These are phyloP conservation scores for Dioscorea alata DNA, from an alignment of 106 monocot species.

Conservation along the genomic window DNA sequence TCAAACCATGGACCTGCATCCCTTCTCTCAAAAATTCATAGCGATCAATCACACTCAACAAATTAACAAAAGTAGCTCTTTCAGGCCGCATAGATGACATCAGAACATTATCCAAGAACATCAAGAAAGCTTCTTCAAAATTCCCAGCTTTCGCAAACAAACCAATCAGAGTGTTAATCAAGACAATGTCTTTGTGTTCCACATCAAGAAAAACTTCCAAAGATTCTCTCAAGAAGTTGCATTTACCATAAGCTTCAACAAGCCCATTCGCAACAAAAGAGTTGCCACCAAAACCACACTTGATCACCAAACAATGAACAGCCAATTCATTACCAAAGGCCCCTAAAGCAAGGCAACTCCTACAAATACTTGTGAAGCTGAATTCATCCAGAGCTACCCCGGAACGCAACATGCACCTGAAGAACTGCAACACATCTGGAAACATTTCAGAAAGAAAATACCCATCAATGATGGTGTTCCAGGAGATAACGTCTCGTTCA, in stretches of 20 bases:
- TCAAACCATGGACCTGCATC: conserved; percentile 20
- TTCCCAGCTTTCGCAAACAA: conserved; percentile 10
- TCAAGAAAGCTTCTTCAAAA: conserved; percentile 12
- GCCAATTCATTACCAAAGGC: background rate
- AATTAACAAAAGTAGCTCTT: conserved; percentile 30
- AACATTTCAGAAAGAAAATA: conserved; percentile 2
- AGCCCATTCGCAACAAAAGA: conserved; percentile 22
- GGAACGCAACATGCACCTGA: conserved; percentile 10
- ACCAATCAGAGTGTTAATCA: conserved; percentile 18
- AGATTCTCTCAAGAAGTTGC: background rate
- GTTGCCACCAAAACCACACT: conserved; percentile 12
- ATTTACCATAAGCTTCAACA: conserved; percentile 14
- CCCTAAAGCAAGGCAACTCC: background rate
- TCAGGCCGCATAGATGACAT: background rate
- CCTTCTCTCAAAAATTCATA: conserved; percentile 9
- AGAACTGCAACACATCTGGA: background rate
- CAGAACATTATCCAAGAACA: conserved; percentile 5
- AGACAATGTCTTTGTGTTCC: conserved; percentile 16
- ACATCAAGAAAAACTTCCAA: conserved; percentile 12
- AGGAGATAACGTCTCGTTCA: conserved; percentile 38
- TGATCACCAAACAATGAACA: conserved; percentile 13
- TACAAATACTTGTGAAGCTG: conserved; percentile 9
- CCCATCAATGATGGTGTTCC: conserved; percentile 32
- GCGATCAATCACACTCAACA: conserved; percentile 1
- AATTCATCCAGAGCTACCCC: conserved; percentile 14